phyloP scores from a whole-genome alignment of 2,329 filamentous ascomycete species.

The Calonectria leucothoes region DNA sequence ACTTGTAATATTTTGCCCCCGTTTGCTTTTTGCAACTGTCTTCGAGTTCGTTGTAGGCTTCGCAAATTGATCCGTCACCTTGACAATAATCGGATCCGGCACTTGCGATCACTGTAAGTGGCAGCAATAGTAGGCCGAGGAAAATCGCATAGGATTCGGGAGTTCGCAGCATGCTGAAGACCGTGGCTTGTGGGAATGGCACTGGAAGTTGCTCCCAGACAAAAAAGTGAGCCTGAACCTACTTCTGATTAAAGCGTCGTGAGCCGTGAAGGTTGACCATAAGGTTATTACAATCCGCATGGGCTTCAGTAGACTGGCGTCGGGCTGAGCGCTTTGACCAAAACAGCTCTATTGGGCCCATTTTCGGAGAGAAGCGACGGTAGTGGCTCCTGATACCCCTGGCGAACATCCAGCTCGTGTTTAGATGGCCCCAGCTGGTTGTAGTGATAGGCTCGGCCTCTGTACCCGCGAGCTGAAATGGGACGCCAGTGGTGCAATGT shows the following conservation, averaged over 20 bases:
- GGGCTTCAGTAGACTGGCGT: neutral
- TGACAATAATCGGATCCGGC: neutral
- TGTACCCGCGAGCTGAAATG: constrained; percentile 5
- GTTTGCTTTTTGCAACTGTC: neutral
- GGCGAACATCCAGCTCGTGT: neutral
- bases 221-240: neutral
- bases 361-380: neutral
- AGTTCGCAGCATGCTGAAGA: neutral
- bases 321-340: neutral
- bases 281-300: neutral
- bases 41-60: neutral
- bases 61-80: constrained; percentile 4
- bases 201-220: neutral
- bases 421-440: neutral
- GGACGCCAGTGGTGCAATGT: neutral
- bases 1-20: constrained; percentile 11
- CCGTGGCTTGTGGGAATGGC: neutral
- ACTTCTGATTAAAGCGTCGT: neutral
- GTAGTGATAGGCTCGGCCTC: neutral
- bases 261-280: neutral
- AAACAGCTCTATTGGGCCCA: neutral
- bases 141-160: neutral
- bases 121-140: neutral
- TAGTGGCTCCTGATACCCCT: neutral
- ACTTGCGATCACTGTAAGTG: neutral